phyloP scores from a whole-genome alignment of 1,284 basidiomycete species.

The Pascua guehoae region DNA sequence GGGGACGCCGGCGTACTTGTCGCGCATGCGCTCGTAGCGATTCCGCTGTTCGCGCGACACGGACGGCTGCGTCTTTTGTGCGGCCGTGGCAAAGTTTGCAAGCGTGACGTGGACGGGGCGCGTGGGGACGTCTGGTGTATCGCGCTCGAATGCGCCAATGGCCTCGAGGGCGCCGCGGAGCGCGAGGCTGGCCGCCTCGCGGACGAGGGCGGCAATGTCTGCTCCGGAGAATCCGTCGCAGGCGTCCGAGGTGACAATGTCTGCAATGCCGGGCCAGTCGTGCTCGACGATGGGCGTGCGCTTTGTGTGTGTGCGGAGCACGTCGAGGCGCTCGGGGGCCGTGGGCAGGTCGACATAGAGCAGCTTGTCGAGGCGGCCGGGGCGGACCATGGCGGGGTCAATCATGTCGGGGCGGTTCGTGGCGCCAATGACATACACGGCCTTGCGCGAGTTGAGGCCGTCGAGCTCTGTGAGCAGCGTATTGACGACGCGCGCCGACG shows the following conservation, averaged over 20 bases:
- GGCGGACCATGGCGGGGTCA: constrained; percentile 96
- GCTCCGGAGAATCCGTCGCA: constrained; percentile 88
- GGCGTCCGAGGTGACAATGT: constrained; percentile 48
- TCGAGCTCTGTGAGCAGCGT: constrained; percentile 95
- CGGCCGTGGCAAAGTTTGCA: constrained; percentile 69
- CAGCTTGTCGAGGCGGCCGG: constrained; percentile 91
- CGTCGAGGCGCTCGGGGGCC: constrained; percentile 74
- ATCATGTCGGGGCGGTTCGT: constrained; percentile 99
- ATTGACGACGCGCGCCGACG: constrained; percentile 94
- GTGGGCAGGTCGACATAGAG: constrained; percentile 91
- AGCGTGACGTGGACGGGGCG: constrained; percentile 50
- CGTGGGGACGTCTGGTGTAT: constrained; percentile 29
- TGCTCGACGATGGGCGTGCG: constrained; percentile 65
- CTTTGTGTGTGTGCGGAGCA: constrained; percentile 67
- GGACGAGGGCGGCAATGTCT: constrained; percentile 77
- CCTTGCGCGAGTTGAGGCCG: constrained; percentile 82
- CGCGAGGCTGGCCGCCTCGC: constrained; percentile 85
- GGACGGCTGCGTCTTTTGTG: constrained; percentile 81
- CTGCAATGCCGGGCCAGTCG: constrained; percentile 38
- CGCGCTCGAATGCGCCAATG: constrained; percentile 58
- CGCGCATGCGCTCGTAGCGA: constrained; percentile 73
- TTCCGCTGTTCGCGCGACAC: constrained; percentile 75
- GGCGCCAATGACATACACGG: constrained; percentile 92
- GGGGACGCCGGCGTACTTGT: constrained; percentile 70
- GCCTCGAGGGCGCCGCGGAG: constrained; percentile 67